Base-by-base conservation (phyloP, 2,329 filamentous ascomycete genomes). In the Sarocladium strictum region DNA sequence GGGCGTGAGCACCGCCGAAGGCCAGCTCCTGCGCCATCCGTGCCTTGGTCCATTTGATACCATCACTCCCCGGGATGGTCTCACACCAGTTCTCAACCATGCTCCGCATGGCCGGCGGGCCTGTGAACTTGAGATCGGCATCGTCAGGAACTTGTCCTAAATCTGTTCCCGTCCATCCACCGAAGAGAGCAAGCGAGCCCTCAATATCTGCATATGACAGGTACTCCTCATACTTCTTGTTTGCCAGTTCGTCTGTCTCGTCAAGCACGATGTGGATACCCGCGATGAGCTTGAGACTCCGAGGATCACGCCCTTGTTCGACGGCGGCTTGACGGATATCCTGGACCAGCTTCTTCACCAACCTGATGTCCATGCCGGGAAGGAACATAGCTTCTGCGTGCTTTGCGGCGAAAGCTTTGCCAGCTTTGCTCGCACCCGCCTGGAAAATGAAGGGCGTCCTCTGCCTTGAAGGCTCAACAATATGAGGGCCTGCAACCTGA, bases 11-110 rank as follows among this genome's bases (percentile, higher is more conserved):
- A 0, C 77, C 75, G 14, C 77, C 77, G 23, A 79, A 72, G 1
- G 74, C 64, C 24, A 83, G 64, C 58, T 80, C 81, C 57, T 81
- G 77, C 29, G 80, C 78, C 1, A 78, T 78, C 55, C 78, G 74
- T 0, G 64, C 66, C 60, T 83, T 83, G 63, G 81, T 82, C 75
- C 78, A 84, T 1, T 73, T 77, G 0, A 58, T 43, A n/a, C 54
- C 51, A 2, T 58, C 54, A 17, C 54, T 57, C 1, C 58, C 59
- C 11, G 56, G 58, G 12, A 58, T 55, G 1, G 58, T 57, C 0
- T 49, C 54, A 3, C 50, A 53, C 58, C 59, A 62, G 4, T 37
- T 57, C 19, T 49, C 38, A 0, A 61, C 55, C 33, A 60, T 58
- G 26, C 55, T 55, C 9, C 72, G 69, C 10, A 77, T 71, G 1